Evolutionary conservation across 139 green algal genomes (phyloP).

Genomic region (Limnomonas spitsbergensis): DNA sequence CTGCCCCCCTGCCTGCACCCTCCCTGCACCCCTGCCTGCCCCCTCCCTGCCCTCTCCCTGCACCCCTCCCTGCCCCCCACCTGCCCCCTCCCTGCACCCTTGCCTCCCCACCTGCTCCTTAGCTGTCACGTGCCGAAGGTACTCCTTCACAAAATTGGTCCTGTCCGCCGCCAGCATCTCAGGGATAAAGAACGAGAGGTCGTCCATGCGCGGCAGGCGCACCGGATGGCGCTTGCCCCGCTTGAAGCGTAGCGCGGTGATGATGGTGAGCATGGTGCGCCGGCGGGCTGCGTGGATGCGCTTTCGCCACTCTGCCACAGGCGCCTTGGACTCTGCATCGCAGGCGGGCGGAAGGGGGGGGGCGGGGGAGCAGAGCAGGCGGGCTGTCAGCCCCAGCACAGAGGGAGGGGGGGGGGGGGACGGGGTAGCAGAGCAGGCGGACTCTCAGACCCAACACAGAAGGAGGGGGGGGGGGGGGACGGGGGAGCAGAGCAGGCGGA

Average conservation of each 20-base stretch:
- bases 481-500: no score
- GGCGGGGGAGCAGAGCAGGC: not conserved
- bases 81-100: no score
- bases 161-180: not conserved
- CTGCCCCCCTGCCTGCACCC: no score
- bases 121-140: not conserved
- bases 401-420: no score
- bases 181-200: conserved; percentile 15
- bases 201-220: not conserved
- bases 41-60: no score
- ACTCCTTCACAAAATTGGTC: not conserved
- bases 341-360: not conserved
- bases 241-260: not conserved
- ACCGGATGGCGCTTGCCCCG: not conserved
- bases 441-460: no score
- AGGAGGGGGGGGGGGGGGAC: no score
- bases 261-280: conserved; percentile 17
- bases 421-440: no score
- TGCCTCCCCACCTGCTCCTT: not conserved
- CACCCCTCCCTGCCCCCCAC: no score
- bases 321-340: not conserved
- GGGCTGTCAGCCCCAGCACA: no score
- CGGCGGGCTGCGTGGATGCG: conserved; percentile 24
- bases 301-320: conserved; percentile 20
- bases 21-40: no score